Evolutionary conservation across 345 rosid genomes (phyloP).

Genomic region (Dimocarpus longan): DNA sequence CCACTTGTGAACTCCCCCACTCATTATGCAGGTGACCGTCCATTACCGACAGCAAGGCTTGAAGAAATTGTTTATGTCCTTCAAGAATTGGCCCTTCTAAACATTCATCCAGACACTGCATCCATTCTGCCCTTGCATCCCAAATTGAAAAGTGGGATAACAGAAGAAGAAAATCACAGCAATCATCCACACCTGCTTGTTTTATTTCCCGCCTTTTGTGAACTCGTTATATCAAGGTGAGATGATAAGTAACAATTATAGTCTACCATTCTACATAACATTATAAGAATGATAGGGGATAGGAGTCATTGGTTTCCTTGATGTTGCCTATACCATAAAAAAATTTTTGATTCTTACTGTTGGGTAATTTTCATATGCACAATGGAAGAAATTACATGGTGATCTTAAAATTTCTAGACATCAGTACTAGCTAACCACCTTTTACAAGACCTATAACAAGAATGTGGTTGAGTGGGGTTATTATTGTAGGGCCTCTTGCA

Average conservation of each 20-base stretch:
- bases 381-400: not conserved
- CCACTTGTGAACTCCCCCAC: not conserved
- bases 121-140: slow-evolving; percentile 67
- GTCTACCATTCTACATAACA: not conserved
- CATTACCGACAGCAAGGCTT: slow-evolving; percentile 68
- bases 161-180: slow-evolving; percentile 34
- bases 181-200: slow-evolving; percentile 72
- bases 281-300: not conserved
- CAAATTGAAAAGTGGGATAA: slow-evolving; percentile 51
- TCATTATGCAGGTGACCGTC: slow-evolving; percentile 61
- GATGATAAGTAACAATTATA: slow-evolving; percentile 6
- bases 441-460: not conserved
- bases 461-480: not conserved
- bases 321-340: not conserved
- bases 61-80: slow-evolving; percentile 78
- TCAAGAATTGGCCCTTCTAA: slow-evolving; percentile 59
- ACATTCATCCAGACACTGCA: slow-evolving; percentile 69
- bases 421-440: not conserved
- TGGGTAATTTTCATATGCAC: not conserved
- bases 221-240: slow-evolving; percentile 86
- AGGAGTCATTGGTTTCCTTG: not conserved
- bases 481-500: not conserved
- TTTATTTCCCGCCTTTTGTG: slow-evolving; percentile 84
- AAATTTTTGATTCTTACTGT: not conserved
- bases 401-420: not conserved